Percentiles rank a stretch among this genome's conserved stretches.
Conservation (phyloP, 345 rosid genomes). For the Dovyalis caffra region DNA sequence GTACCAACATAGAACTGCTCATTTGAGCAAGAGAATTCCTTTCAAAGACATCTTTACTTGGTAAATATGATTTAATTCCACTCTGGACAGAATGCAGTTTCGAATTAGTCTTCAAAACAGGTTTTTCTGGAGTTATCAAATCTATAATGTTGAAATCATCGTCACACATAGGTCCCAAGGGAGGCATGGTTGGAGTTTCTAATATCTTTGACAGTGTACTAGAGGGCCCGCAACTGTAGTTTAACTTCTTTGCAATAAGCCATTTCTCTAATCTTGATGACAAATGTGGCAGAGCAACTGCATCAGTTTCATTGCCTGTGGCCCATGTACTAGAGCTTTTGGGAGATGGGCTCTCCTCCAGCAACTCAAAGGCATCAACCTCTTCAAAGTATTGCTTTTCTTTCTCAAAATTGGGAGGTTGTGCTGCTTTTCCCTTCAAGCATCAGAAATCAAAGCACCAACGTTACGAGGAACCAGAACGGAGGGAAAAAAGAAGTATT, state of each 20-base stretch:
- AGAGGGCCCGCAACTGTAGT: conserved; percentile 56
- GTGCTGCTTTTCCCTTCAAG: conserved; percentile 52
- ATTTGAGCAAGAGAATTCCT: conserved; percentile 24
- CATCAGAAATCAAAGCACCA: conserved; percentile 3
- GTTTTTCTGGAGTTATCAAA: conserved; percentile 50
- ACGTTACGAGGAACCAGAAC: neutral
- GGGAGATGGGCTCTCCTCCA: conserved; percentile 99
- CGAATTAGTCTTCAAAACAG: conserved; percentile 24
- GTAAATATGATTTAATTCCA: conserved; percentile 29
- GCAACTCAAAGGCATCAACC: conserved; percentile 88
- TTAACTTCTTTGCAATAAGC: conserved; percentile 60
- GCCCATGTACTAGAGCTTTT: conserved; percentile 68
- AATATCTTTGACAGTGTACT: conserved; percentile 75
- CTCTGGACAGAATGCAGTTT: conserved; percentile 37
- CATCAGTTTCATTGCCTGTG: conserved; percentile 42
- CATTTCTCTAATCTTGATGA: conserved; percentile 75
- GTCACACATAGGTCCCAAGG: conserved; percentile 28
- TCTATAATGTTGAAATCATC: conserved; percentile 22
- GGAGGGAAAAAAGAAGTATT: neutral
- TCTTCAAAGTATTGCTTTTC: conserved; percentile 75
- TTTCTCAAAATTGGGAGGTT: conserved; percentile 57
- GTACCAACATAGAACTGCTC: conserved; percentile 9
- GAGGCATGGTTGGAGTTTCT: conserved; percentile 46
- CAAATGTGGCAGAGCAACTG: conserved; percentile 43
- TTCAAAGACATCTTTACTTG: conserved; percentile 25